These are phyloP conservation scores for Spencermartinsiella europaea DNA, from an alignment of 805 yeast species.

Conservation along the genomic window DNA sequence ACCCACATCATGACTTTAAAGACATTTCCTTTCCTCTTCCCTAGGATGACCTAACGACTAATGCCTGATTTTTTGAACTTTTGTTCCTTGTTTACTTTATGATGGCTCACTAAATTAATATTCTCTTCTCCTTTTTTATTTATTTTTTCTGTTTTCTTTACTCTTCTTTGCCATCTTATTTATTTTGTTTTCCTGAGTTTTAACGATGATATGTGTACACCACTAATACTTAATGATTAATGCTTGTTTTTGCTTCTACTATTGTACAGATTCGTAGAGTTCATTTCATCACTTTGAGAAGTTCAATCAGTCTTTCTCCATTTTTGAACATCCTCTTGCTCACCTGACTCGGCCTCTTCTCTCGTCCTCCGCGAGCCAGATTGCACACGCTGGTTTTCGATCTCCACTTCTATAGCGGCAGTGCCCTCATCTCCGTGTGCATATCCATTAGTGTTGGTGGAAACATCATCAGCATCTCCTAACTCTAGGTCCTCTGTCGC, in stretches of 20 bases:
- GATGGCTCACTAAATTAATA: no score
- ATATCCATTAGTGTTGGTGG: constrained; percentile 3
- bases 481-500: constrained; percentile 9
- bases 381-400: constrained; percentile 8
- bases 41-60: not conserved
- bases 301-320: constrained; percentile 20
- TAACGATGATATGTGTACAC: not conserved
- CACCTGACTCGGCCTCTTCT: constrained; percentile 11
- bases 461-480: constrained; percentile 14
- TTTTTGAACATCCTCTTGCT: constrained; percentile 10
- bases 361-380: constrained; percentile 18
- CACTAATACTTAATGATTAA: not conserved
- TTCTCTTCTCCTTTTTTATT: not conserved
- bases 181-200: not conserved
- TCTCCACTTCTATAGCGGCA: constrained; percentile 23
- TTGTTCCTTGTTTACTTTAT: no score
- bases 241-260: not conserved
- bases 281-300: no score
- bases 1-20: not conserved
- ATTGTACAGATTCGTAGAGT: no score
- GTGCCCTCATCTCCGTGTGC: constrained; percentile 11
- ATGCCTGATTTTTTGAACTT: no score
- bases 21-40: not conserved
- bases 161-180: not conserved
- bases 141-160: not conserved